A percentile compares a stretch with the other conserved stretches of the same genome.
Evolutionary conservation across 129 eudicot species (phyloP).

Genomic region (Saposhnikovia divaricata): DNA sequence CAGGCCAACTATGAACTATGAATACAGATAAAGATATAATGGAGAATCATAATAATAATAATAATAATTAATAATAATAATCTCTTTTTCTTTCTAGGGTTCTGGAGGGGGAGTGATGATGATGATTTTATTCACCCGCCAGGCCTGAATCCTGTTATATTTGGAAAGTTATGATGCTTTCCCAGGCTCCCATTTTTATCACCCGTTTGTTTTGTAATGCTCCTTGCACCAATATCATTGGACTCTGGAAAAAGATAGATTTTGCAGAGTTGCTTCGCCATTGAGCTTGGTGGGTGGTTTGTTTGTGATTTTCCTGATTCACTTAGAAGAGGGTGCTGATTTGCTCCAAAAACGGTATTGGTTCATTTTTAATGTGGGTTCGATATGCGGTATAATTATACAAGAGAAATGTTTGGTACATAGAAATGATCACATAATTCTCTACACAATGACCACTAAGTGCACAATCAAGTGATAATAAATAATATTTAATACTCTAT

Average conservation of each 20-base stretch:
- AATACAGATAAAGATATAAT: not conserved
- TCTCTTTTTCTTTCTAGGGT: slow-evolving; percentile 2
- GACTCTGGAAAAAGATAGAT: not conserved
- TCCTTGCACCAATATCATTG: not conserved
- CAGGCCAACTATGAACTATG: slow-evolving; percentile 37
- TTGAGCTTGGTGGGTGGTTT: too few relatives aligned
- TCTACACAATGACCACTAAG: too few relatives aligned
- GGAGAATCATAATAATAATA: not conserved
- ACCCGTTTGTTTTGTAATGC: slow-evolving; percentile 16
- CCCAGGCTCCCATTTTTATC: slow-evolving; percentile 10
- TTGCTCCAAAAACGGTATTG: too few relatives aligned
- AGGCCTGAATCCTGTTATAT: slow-evolving; percentile 13
- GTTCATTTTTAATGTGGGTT: too few relatives aligned
- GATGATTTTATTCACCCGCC: slow-evolving; percentile 21
- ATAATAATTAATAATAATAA: not conserved
- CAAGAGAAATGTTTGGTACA: too few relatives aligned
- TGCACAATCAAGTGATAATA: too few relatives aligned
- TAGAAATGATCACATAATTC: too few relatives aligned
- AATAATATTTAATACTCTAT: too few relatives aligned
- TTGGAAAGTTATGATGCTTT: slow-evolving; percentile 35
- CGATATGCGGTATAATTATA: too few relatives aligned
- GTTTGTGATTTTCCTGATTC: too few relatives aligned
- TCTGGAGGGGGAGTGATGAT: slow-evolving; percentile 13
- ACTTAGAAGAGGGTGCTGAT: too few relatives aligned
- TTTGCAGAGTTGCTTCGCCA: not conserved